Percentiles rank a stretch among this genome's conserved stretches.
These are phyloP conservation scores for Botrytis cinerea DNA, from an alignment of 2,329 filamentous ascomycete genomes.

Conservation along the genomic window DNA sequence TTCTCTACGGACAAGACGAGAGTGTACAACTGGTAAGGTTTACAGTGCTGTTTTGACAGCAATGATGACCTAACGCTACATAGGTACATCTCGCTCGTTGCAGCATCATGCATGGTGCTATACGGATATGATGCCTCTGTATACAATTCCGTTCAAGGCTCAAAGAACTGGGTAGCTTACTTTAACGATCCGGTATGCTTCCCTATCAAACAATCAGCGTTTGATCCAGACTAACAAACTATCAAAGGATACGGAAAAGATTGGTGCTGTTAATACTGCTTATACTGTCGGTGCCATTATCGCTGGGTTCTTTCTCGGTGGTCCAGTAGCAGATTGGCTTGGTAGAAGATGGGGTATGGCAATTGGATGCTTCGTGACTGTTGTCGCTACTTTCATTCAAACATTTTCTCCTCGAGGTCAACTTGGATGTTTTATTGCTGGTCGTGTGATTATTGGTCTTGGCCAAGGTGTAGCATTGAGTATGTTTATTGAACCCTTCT, in stretches of 20 bases:
- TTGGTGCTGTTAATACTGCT: conserved; percentile 64
- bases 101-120: conserved; percentile 71
- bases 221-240: conserved; percentile 6
- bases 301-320: conserved; percentile 66
- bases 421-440: conserved; percentile 67
- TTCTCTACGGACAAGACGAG: conserved; percentile 6
- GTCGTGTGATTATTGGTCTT: conserved; percentile 68
- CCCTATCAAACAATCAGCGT: not conserved
- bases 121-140: conserved; percentile 76
- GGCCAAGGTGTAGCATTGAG: conserved; percentile 67
- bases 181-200: conserved; percentile 49
- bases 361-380: conserved; percentile 62
- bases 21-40: conserved; percentile 20
- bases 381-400: conserved; percentile 70
- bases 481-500: conserved; percentile 39
- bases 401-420: conserved; percentile 61
- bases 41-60: not conserved
- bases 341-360: conserved; percentile 68
- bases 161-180: conserved; percentile 64
- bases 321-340: conserved; percentile 59
- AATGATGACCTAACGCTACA: not conserved
- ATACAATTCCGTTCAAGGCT: conserved; percentile 71
- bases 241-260: conserved; percentile 44
- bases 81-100: conserved; percentile 69
- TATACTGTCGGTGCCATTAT: conserved; percentile 72